Evolutionary conservation across 345 rosid genomes (phyloP).

Genomic region (Syzygium oleosum): DNA sequence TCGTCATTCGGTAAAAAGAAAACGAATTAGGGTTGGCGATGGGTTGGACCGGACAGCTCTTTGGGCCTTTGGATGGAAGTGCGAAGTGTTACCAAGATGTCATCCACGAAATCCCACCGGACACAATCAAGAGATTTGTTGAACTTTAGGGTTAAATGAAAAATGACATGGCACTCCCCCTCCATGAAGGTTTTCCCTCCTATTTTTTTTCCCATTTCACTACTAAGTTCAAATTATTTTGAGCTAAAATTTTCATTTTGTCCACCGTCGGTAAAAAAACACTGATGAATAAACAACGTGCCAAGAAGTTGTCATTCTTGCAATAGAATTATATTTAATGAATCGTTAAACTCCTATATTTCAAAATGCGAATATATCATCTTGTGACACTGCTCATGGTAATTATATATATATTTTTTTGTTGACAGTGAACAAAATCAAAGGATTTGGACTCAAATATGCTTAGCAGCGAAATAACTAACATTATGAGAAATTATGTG

Average conservation of each 20-base stretch:
- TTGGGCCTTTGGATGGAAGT: slow-evolving; percentile 9
- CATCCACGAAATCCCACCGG: slow-evolving; percentile 4
- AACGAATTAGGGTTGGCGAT: slow-evolving; percentile 13
- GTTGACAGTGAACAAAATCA: not conserved
- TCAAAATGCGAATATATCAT: not conserved
- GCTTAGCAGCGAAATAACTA: not conserved
- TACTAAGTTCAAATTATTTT: not conserved
- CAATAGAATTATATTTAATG: not conserved
- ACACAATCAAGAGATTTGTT: not conserved
- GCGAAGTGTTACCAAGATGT: slow-evolving; percentile 22
- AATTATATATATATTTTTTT: not conserved
- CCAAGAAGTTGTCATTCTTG: not conserved
- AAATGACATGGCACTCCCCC: not conserved
- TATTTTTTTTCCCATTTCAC: not conserved
- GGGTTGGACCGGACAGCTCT: slow-evolving; percentile 30
- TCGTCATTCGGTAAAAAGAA: not conserved
- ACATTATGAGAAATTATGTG: not conserved
- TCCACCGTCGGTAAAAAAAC: not conserved
- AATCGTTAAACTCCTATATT: not conserved
- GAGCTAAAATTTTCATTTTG: not conserved
- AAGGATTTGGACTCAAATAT: not conserved
- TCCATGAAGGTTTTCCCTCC: not conserved
- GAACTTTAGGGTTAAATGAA: not conserved
- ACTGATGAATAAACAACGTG: not conserved
- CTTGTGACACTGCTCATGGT: not conserved